A percentile compares a stretch with the other conserved stretches of the same genome.
These are phyloP conservation scores for Iberis amara DNA, from an alignment of 441 rosid species.

Conservation along the genomic window DNA sequence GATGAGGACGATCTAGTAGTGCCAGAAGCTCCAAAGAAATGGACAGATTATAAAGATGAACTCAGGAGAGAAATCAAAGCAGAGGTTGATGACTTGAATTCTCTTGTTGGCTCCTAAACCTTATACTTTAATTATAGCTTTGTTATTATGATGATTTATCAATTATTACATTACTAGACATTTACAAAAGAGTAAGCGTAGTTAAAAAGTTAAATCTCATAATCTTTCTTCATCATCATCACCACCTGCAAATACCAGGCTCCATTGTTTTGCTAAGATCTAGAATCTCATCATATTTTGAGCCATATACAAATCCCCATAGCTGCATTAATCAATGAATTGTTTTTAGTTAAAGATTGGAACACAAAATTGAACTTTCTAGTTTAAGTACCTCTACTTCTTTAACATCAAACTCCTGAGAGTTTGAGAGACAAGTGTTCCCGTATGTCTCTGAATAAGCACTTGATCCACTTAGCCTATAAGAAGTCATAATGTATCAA, in stretches of 20 bases:
- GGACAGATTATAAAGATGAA: slow-evolving; percentile 42
- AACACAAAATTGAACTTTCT: background rate
- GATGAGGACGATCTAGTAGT: no score
- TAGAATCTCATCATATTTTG: slow-evolving; percentile 79
- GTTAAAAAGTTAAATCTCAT: background rate
- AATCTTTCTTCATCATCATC: slow-evolving; percentile 1
- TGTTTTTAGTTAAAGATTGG: background rate
- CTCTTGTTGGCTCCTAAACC: slow-evolving; percentile 19
- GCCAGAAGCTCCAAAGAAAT: no score
- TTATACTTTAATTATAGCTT: no score
- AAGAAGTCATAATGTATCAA: slow-evolving; percentile 12
- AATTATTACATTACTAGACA: slow-evolving; percentile 16
- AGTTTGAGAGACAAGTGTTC: slow-evolving; percentile 71
- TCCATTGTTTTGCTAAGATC: slow-evolving; percentile 56
- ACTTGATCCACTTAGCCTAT: slow-evolving; percentile 82
- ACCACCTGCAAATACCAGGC: slow-evolving; percentile 84
- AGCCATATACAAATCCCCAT: slow-evolving; percentile 84
- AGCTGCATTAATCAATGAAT: slow-evolving; percentile 46
- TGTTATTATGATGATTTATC: no score
- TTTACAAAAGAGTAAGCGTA: slow-evolving; percentile 15
- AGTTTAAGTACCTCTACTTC: slow-evolving; percentile 66
- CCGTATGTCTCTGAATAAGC: slow-evolving; percentile 90
- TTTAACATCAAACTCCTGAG: slow-evolving; percentile 81
- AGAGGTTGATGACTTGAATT: slow-evolving; percentile 68
- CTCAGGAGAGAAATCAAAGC: slow-evolving; percentile 74